phyloP scores from a whole-genome alignment of 257 asterid genomes.

The Ehretia macrophylla region DNA sequence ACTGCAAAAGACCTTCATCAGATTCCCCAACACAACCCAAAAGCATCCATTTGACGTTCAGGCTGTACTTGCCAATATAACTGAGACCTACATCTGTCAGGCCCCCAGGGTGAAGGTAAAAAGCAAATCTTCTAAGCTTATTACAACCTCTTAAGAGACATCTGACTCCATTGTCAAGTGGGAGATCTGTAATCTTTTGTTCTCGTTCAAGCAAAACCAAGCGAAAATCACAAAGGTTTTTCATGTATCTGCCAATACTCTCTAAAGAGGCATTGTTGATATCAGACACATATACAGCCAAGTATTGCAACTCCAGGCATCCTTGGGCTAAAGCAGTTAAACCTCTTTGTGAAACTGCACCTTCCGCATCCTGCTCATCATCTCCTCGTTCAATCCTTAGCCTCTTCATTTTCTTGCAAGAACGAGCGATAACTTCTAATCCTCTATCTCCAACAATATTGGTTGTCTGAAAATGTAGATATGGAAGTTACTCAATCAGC shows the following conservation, averaged over 20 bases:
- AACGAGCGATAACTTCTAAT: slow-evolving; percentile 57
- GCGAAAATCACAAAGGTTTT: slow-evolving; percentile 67
- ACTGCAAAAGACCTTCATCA: slow-evolving; percentile 62
- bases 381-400: slow-evolving; percentile 66
- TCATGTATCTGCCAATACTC: slow-evolving; percentile 49
- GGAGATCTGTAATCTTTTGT: slow-evolving; percentile 60
- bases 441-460: slow-evolving; percentile 87
- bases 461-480: slow-evolving; percentile 39
- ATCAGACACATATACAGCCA: slow-evolving; percentile 65
- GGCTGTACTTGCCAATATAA: slow-evolving; percentile 67
- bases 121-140: slow-evolving; percentile 63
- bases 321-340: slow-evolving; percentile 52
- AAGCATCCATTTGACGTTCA: slow-evolving; percentile 88
- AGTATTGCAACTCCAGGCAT: slow-evolving; percentile 51
- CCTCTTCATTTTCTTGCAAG: slow-evolving; percentile 47
- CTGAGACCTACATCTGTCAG: slow-evolving; percentile 71
- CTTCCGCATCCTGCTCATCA: slow-evolving; percentile 65
- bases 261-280: slow-evolving; percentile 59
- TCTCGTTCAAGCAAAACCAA: slow-evolving; percentile 69
- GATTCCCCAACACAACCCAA: slow-evolving; percentile 76
- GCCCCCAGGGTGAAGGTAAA: slow-evolving; percentile 74
- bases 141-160: slow-evolving; percentile 61
- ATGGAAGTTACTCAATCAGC: no score
- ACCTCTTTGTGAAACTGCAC: slow-evolving; percentile 59
- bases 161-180: slow-evolving; percentile 78